Evolutionary conservation across 176 grass and related monocot species (phyloP).

Genomic region (Aegilops speltoides): DNA sequence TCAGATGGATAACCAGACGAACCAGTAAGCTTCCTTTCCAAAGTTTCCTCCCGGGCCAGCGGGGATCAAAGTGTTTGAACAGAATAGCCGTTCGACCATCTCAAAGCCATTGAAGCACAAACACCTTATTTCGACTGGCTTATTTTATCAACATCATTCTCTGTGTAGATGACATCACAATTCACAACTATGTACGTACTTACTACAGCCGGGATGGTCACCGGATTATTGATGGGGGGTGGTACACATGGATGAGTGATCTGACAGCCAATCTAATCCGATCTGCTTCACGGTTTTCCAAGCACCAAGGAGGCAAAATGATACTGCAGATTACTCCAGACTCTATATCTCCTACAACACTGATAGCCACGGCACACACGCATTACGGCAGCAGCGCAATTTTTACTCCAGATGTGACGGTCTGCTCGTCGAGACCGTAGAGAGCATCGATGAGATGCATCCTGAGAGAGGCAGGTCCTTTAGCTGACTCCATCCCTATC

Average conservation of each 20-base stretch:
- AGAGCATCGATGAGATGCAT: conserved; percentile 84
- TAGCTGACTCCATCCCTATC: conserved; percentile 62
- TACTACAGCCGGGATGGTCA: neutral
- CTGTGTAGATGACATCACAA: neutral
- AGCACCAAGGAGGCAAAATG: neutral
- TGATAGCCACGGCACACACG: neutral
- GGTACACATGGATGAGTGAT: neutral
- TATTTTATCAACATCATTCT: neutral
- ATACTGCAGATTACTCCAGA: neutral
- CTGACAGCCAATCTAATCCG: neutral
- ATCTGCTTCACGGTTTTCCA: neutral
- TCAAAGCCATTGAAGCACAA: too few relatives aligned
- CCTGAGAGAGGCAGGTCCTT: conserved; percentile 73
- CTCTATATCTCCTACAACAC: neutral
- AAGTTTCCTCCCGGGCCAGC: too few relatives aligned
- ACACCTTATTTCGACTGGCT: neutral
- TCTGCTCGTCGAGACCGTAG: conserved; percentile 48
- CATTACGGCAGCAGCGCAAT: conserved; percentile 25
- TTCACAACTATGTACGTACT: neutral
- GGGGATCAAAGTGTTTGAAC: too few relatives aligned
- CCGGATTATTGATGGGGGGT: neutral
- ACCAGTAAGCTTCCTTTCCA: too few relatives aligned
- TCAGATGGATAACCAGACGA: too few relatives aligned
- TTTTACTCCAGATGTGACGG: conserved; percentile 35
- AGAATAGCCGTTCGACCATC: too few relatives aligned